These are phyloP conservation scores for Aurinia saxatilis DNA, from an alignment of 345 rosid species.

Conservation along the genomic window DNA sequence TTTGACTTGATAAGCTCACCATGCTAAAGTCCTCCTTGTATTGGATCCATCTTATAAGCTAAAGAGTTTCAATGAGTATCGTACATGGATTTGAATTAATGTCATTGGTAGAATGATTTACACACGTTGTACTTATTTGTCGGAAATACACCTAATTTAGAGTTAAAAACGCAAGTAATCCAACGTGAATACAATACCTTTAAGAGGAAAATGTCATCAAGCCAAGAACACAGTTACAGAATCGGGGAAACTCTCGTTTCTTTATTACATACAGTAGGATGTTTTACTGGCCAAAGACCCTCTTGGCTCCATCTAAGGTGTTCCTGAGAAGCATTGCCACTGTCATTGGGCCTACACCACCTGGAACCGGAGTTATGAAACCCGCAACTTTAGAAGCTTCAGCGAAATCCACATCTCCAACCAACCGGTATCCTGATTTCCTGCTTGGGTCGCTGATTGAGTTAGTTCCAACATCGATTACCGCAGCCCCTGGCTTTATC, in stretches of 20 bases:
- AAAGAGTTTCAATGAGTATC: background rate
- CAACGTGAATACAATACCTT: background rate
- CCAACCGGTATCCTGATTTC: conserved; percentile 79
- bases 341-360: conserved; percentile 97
- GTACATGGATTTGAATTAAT: conserved; percentile 1
- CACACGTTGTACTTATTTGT: background rate
- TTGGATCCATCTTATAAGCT: background rate
- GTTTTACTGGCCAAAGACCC: conserved; percentile 39
- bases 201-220: background rate
- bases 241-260: background rate
- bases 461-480: conserved; percentile 89
- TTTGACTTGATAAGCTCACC: background rate
- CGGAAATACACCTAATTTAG: background rate
- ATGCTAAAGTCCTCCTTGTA: background rate
- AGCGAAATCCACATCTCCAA: conserved; percentile 82
- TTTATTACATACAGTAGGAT: background rate
- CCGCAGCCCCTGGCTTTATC: conserved; percentile 96
- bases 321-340: conserved; percentile 87
- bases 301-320: conserved; percentile 79
- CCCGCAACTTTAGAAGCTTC: conserved; percentile 85
- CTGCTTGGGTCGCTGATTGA: conserved; percentile 64
- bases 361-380: conserved; percentile 85
- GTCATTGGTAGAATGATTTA: background rate
- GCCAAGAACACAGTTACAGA: conserved; percentile 2
- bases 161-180: background rate